Evolutionary conservation across 352 stramenopile genomes (phyloP).

Genomic region (Pythium dissotocum): DNA sequence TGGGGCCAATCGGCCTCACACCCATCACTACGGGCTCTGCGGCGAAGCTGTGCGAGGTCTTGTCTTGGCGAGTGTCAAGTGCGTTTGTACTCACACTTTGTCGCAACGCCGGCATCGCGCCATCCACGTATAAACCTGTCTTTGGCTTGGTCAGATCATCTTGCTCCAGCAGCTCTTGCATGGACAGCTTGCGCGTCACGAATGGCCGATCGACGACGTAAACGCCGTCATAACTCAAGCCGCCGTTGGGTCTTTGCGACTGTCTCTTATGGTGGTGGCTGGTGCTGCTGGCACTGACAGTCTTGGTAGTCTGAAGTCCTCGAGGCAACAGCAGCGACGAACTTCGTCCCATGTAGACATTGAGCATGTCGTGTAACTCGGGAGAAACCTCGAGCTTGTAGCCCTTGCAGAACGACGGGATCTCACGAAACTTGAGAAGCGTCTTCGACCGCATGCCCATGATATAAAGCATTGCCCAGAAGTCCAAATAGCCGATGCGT

Average conservation of each 20-base stretch:
- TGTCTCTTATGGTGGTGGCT: conserved; percentile 9
- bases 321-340: conserved; percentile 57
- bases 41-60: neutral
- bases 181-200: conserved; percentile 32
- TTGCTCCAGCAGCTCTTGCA: conserved; percentile 41
- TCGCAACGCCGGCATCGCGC: conserved; percentile 16
- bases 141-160: conserved; percentile 4
- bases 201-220: conserved; percentile 20
- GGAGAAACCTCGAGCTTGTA: conserved; percentile 76
- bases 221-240: conserved; percentile 27
- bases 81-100: conserved; percentile 22
- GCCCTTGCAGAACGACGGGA: conserved; percentile 70
- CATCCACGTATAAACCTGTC: conserved; percentile 20
- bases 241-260: conserved; percentile 6
- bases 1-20: conserved; percentile 15
- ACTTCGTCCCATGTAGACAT: conserved; percentile 62
- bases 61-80: conserved; percentile 8
- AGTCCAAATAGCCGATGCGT: conserved; percentile 77
- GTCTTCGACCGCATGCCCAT: conserved; percentile 51
- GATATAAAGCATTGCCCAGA: conserved; percentile 85
- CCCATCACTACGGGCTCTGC: conserved; percentile 17
- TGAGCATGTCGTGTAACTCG: conserved; percentile 45
- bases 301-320: conserved; percentile 54
- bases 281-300: conserved; percentile 39
- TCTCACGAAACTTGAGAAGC: conserved; percentile 65